phyloP scores from a whole-genome alignment of 306 rosid genomes.

The Vigna hirtella region DNA sequence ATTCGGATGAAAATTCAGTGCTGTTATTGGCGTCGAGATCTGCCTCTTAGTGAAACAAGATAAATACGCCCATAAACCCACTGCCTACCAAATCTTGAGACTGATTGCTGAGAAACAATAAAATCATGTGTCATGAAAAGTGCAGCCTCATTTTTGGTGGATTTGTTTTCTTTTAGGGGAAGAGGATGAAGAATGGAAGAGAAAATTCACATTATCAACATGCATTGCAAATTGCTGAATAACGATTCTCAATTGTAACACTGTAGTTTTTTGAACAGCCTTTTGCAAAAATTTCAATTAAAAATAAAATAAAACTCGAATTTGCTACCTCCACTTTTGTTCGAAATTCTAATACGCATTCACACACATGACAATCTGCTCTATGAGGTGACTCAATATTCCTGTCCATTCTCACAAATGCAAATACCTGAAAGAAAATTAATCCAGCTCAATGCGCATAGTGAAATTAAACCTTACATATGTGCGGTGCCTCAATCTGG shows the following conservation, averaged over 20 bases:
- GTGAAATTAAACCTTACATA: constrained; percentile 22
- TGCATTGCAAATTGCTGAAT: constrained; percentile 7
- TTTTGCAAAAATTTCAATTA: constrained; percentile 23
- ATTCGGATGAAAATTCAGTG: constrained; percentile 43
- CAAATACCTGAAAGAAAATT: constrained; percentile 76
- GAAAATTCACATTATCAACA: neutral
- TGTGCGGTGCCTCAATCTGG: neutral
- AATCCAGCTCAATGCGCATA: constrained; percentile 25
- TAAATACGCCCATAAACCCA: constrained; percentile 92
- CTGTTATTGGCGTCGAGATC: constrained; percentile 56
- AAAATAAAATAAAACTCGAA: neutral
- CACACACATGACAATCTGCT: constrained; percentile 95
- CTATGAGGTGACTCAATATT: constrained; percentile 72
- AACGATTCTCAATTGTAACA: constrained; percentile 12
- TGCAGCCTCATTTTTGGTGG: neutral
- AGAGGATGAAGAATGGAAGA: neutral
- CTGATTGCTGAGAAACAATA: constrained; percentile 63
- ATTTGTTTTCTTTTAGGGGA: neutral
- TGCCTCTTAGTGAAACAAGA: constrained; percentile 67
- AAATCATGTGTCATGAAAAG: constrained; percentile 29
- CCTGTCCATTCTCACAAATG: constrained; percentile 76
- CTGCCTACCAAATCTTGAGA: constrained; percentile 70
- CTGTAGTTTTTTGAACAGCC: constrained; percentile 12
- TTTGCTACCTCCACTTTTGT: constrained; percentile 80
- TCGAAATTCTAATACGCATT: constrained; percentile 76